Evolutionary conservation across 2,329 filamentous ascomycete species (phyloP), one percentile per base, ranked within the genome.

Genomic region (Blastomyces gilchristii): DNA sequence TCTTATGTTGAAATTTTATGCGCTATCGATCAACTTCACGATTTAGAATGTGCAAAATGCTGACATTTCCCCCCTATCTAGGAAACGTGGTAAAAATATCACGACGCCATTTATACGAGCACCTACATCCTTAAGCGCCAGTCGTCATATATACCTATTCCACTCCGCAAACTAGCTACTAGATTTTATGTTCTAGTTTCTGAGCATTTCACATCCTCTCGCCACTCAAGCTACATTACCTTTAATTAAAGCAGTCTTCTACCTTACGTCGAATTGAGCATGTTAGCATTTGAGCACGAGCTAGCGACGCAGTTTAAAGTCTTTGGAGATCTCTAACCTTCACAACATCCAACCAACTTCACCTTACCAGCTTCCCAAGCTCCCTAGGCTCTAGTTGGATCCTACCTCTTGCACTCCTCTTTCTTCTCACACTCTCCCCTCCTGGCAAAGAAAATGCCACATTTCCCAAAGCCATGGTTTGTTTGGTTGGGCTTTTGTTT

Each of bases 1-100:
- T 41, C 16, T 39, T 52, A 1, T 52, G 14, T 37, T 54, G 5
- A 18, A 11, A 31, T n/a, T n/a, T 37, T 37, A 16, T 34, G 3
- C 41, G 14, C 1, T n/a, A 34, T 18, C 16, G 3, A 22, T n/a
- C 28, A 3, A n/a, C 6, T 54, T 54, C 52, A 14, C 34, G 8
- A 37, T 16, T 37, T 3, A 16, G 28, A 14, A 25, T 5, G 25
- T 16, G n/a, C 37, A 16, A 57, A 37, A 37, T 49, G 28, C 57
- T 59, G 41, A 59, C 57, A 34, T 22, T 22, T 16, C 12, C 28
- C 31, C 18, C 7, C 8, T 59, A 31, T 59, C n/a, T 12, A 59
- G 57, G 57, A 59, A 14, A 59, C 57, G 16, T 59, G 57, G 57
- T 59, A 49, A 49, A 49, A 43, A 16, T 11, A 43, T 16, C 18